These are phyloP conservation scores for Halenospora varia DNA, from an alignment of 495 filamentous ascomycete species.

Conservation along the genomic window DNA sequence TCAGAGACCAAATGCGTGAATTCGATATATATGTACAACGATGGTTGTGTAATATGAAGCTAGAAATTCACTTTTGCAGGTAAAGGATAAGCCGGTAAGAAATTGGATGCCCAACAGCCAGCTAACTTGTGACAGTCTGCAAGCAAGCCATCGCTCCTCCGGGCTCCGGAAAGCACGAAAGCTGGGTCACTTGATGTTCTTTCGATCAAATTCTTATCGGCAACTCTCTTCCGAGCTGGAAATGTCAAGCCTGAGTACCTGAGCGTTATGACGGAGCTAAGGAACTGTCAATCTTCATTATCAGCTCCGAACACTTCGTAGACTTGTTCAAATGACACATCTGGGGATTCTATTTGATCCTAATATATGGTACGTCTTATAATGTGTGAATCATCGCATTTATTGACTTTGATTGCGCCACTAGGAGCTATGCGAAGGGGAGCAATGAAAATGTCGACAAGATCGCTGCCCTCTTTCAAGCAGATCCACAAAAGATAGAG, in stretches of 20 bases:
- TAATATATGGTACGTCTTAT: conserved; percentile 15
- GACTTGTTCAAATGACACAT: conserved; percentile 10
- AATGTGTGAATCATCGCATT: conserved; percentile 5
- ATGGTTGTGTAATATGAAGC: too few species aligned
- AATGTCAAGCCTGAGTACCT: neutral
- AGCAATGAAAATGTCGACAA: conserved; percentile 16
- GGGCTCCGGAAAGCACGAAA: conserved; percentile 4
- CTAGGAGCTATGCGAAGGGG: conserved; percentile 13
- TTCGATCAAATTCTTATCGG: conserved; percentile 13
- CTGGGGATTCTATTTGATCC: conserved; percentile 15
- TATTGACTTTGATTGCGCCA: conserved; percentile 13
- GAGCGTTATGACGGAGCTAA: neutral
- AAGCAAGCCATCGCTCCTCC: conserved; percentile 5
- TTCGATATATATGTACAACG: too few species aligned
- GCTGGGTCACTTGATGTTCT: neutral
- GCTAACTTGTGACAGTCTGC: conserved; percentile 9
- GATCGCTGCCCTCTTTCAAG: conserved; percentile 8
- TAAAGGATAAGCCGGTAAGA: conserved; percentile 9
- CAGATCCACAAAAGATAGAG: conserved; percentile 16
- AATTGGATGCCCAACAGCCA: neutral
- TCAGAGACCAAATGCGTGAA: too few species aligned
- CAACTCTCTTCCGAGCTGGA: conserved; percentile 2
- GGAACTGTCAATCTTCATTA: conserved; percentile 5
- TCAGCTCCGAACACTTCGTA: conserved; percentile 9
- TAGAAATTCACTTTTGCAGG: too few species aligned